Base-by-base conservation (phyloP, 2,329 filamentous ascomycete genomes). In the Alternaria arbusti region DNA sequence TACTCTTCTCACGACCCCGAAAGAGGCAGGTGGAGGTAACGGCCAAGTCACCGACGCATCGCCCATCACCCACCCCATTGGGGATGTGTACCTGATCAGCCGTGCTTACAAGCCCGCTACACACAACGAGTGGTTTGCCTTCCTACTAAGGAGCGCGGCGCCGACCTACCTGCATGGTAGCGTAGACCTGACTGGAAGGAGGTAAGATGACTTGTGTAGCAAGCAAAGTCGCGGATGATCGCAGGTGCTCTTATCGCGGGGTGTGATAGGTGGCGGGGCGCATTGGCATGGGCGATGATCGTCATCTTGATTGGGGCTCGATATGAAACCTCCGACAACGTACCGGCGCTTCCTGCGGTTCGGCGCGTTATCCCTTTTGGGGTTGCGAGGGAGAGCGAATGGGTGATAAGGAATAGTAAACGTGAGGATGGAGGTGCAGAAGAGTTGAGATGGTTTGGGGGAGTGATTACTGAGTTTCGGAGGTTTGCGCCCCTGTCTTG, bases 191-290 rank as follows among this genome's bases (percentile, higher is more conserved):
- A 68, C 60, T 72, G 70, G 69, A 26, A 51, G 32, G 32, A 47
- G 51, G 26, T 20, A 43, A 73, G 60, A 70, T 74, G 67, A 64
- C 65, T 46, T 32, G 52, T 59, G 69, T 66, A 66, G 60, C 64
- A 62, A 54, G 43, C 44, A 65, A 52, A 68, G 59, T 63, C 46
- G 46, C 59, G 28, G 51, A 51, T 23, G 28, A 66, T 61, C 55
- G 57, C 68, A 70, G 65, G 70, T 77, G 74, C 61, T 62, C 72
- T 74, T 75, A 76, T 75, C 72, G 65, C 63, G 51, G 59, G 44
- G 47, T 67, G 47, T 69, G 62, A 77, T 78, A 77, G 74, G 75
- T 44, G 43, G 66, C 46, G 44, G 62, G 63, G 65, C 61, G 61
- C 57, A 40, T 65, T 61, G 45, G 40, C 36, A 62, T 59, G 40